Conservation (phyloP, 1,284 basidiomycete species). For the Mycocalia duriaeana region DNA sequence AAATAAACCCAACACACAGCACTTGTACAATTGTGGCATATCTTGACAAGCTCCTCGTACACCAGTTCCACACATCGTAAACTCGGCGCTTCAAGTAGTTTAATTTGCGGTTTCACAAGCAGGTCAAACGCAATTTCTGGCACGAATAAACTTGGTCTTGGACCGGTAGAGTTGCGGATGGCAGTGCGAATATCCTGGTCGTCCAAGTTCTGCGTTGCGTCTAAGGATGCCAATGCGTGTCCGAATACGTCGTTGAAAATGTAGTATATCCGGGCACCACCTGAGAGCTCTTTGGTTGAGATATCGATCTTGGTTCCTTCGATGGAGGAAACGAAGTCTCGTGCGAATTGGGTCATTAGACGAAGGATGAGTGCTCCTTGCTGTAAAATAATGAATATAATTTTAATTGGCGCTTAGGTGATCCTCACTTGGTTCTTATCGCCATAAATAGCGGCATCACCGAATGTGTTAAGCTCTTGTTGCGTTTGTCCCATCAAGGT, state of each 20-base stretch:
- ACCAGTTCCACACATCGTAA: conserved; percentile 96
- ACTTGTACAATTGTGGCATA: conserved; percentile 97
- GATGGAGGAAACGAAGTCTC: conserved; percentile 96
- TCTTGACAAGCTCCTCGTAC: conserved; percentile 98
- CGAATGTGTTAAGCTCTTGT: conserved; percentile 95
- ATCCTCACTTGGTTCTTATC: conserved; percentile 84
- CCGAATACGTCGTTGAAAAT: conserved; percentile 99
- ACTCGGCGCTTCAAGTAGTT: conserved; percentile 90
- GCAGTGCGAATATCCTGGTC: conserved; percentile 96
- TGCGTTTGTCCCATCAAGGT: conserved; percentile 99
- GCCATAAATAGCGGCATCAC: conserved; percentile 89
- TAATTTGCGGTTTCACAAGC: conserved; percentile 98
- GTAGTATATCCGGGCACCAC: conserved; percentile 97
- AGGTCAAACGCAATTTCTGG: conserved; percentile 97
- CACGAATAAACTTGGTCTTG: conserved; percentile 92
- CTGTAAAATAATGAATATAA: conserved; percentile 25
- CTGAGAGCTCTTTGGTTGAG: conserved; percentile 97
- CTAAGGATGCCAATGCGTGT: conserved; percentile 84
- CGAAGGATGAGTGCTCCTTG: conserved; percentile 88
- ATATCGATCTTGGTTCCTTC: conserved; percentile 97
- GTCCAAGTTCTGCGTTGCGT: conserved; percentile 88
- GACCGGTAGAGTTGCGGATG: conserved; percentile 97
- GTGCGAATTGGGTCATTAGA: conserved; percentile 98
- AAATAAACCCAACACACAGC: conserved; percentile 45
- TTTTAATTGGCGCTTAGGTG: too few relatives aligned